phyloP scores from a whole-genome alignment of 2,329 filamentous ascomycete species.

The Hypomyces rosellus region DNA sequence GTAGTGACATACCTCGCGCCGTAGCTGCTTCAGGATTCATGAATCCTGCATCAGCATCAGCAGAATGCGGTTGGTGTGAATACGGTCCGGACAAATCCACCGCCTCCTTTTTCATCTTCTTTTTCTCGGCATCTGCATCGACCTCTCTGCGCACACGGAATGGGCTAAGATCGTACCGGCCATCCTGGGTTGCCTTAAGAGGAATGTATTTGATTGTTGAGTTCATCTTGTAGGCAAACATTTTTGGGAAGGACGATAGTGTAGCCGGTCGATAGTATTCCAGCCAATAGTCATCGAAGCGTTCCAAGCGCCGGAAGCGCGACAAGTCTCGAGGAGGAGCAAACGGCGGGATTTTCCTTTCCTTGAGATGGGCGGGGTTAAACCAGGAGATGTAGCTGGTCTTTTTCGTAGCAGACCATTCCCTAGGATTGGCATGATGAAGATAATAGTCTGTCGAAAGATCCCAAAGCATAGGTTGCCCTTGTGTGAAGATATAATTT shows the following conservation, averaged over 20 bases:
- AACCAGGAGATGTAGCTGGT: slow-evolving; percentile 88
- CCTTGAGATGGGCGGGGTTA: slow-evolving; percentile 63
- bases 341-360: slow-evolving; percentile 48
- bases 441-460: slow-evolving; percentile 92
- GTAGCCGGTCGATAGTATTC: slow-evolving; percentile 91
- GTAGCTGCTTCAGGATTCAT: slow-evolving; percentile 32
- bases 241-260: slow-evolving; percentile 82
- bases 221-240: slow-evolving; percentile 90
- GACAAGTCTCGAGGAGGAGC: slow-evolving; percentile 31
- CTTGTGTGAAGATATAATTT: slow-evolving; percentile 84
- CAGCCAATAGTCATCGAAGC: slow-evolving; percentile 91
- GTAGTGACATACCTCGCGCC: slow-evolving; percentile 47
- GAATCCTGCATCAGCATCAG: slow-evolving; percentile 37
- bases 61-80: slow-evolving; percentile 14
- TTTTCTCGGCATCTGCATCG: slow-evolving; percentile 56
- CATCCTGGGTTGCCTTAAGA: slow-evolving; percentile 63
- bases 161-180: slow-evolving; percentile 77
- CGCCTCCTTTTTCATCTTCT: slow-evolving; percentile 59
- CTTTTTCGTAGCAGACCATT: slow-evolving; percentile 56
- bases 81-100: slow-evolving; percentile 32
- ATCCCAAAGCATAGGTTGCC: slow-evolving; percentile 95
- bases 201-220: slow-evolving; percentile 80
- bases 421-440: slow-evolving; percentile 77
- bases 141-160: slow-evolving; percentile 70
- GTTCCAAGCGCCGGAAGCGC: slow-evolving; percentile 43